A percentile compares a stretch with the other conserved stretches of the same genome.
These are phyloP conservation scores for Verticillium tricorpus DNA, from an alignment of 2,329 filamentous ascomycete species.

Conservation along the genomic window DNA sequence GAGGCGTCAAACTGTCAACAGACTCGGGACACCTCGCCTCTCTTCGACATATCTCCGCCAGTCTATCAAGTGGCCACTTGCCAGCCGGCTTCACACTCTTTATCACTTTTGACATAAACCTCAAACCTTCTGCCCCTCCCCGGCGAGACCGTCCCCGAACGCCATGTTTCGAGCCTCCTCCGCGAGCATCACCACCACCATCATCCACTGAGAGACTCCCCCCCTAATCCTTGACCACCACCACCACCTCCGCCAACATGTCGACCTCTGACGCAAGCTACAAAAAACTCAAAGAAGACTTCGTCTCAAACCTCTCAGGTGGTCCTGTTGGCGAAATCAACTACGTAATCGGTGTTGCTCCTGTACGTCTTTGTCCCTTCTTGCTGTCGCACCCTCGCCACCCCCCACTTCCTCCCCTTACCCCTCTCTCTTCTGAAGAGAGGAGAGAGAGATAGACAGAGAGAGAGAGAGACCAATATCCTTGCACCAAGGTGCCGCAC, in stretches of 20 bases:
- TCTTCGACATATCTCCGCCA: not conserved
- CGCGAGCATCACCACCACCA: not conserved
- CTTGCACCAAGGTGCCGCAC: not conserved
- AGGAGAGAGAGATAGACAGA: no score
- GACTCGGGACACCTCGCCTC: not conserved
- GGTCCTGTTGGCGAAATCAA: constrained; percentile 84
- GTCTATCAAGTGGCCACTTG: not conserved
- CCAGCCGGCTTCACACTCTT: not conserved
- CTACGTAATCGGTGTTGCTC: constrained; percentile 75
- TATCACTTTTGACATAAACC: not conserved
- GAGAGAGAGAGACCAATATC: not conserved
- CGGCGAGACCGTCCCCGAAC: not conserved
- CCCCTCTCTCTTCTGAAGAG: not conserved
- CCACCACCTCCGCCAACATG: constrained; percentile 21
- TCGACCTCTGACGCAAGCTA: constrained; percentile 52
- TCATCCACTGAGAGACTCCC: no score
- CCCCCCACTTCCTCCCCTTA: not conserved
- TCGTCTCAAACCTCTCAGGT: constrained; percentile 86
- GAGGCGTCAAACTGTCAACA: not conserved
- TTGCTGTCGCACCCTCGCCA: not conserved
- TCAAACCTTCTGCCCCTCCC: not conserved
- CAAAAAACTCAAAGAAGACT: constrained; percentile 90
- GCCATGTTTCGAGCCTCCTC: constrained; percentile 10
- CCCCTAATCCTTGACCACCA: not conserved
- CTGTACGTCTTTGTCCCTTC: constrained; percentile 48